phyloP scores from a whole-genome alignment of 352 stramenopile species.

The Globisporangium rhizosaccharum region DNA sequence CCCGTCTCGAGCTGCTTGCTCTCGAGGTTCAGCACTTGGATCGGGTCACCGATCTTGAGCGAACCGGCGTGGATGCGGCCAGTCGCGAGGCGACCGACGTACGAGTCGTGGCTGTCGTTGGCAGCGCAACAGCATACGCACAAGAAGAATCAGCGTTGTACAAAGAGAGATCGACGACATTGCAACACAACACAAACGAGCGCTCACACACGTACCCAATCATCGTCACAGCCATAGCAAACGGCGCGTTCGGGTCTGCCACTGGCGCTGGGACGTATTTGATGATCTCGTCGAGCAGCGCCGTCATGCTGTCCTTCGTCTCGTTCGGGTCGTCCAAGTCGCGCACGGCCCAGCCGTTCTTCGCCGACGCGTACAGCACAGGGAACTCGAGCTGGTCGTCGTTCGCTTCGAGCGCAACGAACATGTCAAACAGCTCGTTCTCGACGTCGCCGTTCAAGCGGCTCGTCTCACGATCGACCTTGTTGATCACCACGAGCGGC shows the following conservation, averaged over 20 bases:
- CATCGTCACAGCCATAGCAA: slow-evolving; percentile 97
- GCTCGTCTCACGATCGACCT: slow-evolving; percentile 93
- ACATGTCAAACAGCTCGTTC: slow-evolving; percentile 97
- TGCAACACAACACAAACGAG: neutral
- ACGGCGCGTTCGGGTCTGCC: slow-evolving; percentile 72
- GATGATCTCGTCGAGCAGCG: slow-evolving; percentile 96
- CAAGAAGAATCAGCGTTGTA: neutral
- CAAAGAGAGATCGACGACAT: neutral
- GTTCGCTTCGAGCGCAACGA: slow-evolving; percentile 90
- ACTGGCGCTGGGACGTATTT: slow-evolving; percentile 89
- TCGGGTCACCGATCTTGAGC: slow-evolving; percentile 87
- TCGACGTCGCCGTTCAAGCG: slow-evolving; percentile 92
- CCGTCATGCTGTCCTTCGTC: slow-evolving; percentile 85
- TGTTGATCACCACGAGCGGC: slow-evolving; percentile 98
- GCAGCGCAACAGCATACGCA: neutral
- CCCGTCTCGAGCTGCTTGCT: slow-evolving; percentile 74
- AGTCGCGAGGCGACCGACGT: slow-evolving; percentile 96
- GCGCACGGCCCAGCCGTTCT: slow-evolving; percentile 94
- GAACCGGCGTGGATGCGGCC: slow-evolving; percentile 92
- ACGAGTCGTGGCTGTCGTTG: slow-evolving; percentile 90
- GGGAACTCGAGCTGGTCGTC: slow-evolving; percentile 97
- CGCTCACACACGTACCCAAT: slow-evolving; percentile 40
- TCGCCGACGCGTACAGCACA: slow-evolving; percentile 94
- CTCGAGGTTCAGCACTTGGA: slow-evolving; percentile 88
- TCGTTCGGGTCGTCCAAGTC: slow-evolving; percentile 77